Base-by-base conservation (phyloP, 2,329 filamentous ascomycete species). In the Metarhizium guizhouense region DNA sequence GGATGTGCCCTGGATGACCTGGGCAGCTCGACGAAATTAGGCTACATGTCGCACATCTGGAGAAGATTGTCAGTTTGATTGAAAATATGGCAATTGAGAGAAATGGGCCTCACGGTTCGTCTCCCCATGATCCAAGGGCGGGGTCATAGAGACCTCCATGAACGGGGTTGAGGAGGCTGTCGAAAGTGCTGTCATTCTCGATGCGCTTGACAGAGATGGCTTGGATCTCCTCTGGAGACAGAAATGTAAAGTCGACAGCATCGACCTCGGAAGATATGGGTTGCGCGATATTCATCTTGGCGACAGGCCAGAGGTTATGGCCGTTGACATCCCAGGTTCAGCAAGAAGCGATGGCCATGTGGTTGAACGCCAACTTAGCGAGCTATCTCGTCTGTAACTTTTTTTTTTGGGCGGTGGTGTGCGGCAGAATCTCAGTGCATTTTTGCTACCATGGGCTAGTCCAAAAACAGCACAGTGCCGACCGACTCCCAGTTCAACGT, bases 1-100 rank as follows among this genome's bases (percentile, higher is more conserved):
- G 90, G 69, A 99, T 95, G 68, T 99, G 94, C 54, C 94, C 95
- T 57, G 88, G 83, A 75, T 99, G 95, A 56, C 95, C 95, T 6
- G 93, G 90, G 69, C 95, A 99, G 64, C 83, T 83, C 67, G 85
- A 81, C 59, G 85, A 86, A 66, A 86, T 88, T 62, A 95, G 80
- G 63, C 93, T 90, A 74, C 94, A 99, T 70, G 94, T 99, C 64
- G 90, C 81, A 75, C 94, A 99, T 67, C 90, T 45, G 95, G 57
- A 43, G 29, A 29, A 32, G 25, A 48, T 16, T 0, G 36, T 60
- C 52, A 58, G 58, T 34, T 13, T 20, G 20, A 4, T 38, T 49
- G 18, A 20, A 18, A 32, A 56, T 14, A 57, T 56, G 60, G 51
- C 53, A 56, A 55, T 25, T 34, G 42, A 30, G 29, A 20, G 6